Percentiles rank a stretch among this genome's conserved stretches.
phyloP scores from a whole-genome alignment of 768 basidiomycete species.

The Pulveroboletus sp. region DNA sequence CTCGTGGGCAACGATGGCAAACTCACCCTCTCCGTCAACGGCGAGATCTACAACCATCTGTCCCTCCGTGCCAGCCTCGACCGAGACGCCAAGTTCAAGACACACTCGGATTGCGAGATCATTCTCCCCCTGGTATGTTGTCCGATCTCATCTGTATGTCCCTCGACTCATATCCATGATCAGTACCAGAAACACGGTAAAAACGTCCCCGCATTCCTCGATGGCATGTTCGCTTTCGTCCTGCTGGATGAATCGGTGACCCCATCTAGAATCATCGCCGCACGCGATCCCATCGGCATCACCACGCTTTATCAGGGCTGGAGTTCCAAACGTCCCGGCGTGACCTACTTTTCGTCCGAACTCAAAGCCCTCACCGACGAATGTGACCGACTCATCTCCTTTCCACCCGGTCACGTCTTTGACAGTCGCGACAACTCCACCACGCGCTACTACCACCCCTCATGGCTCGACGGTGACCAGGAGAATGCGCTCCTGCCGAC shows the following conservation, averaged over 20 bases:
- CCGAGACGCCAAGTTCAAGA: constrained; percentile 78
- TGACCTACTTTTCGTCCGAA: constrained; percentile 91
- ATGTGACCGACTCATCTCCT: constrained; percentile 91
- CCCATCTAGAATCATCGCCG: constrained; percentile 89
- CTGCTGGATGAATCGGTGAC: constrained; percentile 89
- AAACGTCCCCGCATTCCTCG: constrained; percentile 72
- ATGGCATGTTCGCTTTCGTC: constrained; percentile 99
- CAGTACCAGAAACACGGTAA: constrained; percentile 85
- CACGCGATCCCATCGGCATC: constrained; percentile 95
- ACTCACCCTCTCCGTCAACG: constrained; percentile 87
- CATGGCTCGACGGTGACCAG: constrained; percentile 85
- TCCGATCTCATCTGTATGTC: not conserved
- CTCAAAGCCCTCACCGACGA: constrained; percentile 88
- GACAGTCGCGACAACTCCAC: constrained; percentile 80
- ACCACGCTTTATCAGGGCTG: constrained; percentile 99
- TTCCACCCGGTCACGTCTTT: constrained; percentile 96
- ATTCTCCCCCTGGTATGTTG: constrained; percentile 82
- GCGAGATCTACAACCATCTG: constrained; percentile 98
- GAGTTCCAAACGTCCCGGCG: constrained; percentile 77
- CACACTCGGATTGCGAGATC: constrained; percentile 97
- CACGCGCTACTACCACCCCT: constrained; percentile 79
- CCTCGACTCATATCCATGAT: not conserved
- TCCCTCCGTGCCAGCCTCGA: constrained; percentile 67
- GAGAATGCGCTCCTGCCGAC: constrained; percentile 59
- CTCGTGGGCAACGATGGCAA: constrained; percentile 83